Conservation (phyloP, 352 stramenopile species). For the Thalassiosira mediterranea region DNA sequence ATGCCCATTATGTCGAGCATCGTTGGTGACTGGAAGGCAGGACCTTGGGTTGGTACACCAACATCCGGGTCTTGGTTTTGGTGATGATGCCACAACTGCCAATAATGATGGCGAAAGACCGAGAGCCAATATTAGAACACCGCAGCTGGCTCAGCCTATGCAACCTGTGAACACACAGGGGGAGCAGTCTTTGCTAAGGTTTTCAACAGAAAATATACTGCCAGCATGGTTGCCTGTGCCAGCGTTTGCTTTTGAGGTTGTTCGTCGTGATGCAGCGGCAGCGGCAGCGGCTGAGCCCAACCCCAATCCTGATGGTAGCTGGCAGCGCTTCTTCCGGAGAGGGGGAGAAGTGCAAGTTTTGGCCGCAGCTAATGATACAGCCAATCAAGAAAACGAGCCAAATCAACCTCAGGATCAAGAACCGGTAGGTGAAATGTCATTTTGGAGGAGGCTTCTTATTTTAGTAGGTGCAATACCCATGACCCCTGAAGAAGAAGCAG, state of each 20-base stretch:
- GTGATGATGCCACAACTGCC: conserved; percentile 1
- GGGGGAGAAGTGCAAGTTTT: conserved; percentile 30
- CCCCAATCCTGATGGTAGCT: conserved; percentile 26
- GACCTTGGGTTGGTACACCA: not conserved
- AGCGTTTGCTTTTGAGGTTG: conserved; percentile 79
- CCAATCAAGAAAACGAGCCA: not conserved
- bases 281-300: conserved; percentile 19
- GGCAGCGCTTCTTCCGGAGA: conserved; percentile 52
- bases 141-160: conserved; percentile 1
- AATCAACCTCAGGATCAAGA: conserved; percentile 18
- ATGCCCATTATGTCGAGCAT: conserved; percentile 74
- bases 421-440: conserved; percentile 36
- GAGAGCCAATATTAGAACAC: not conserved
- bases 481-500: conserved; percentile 75
- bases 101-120: conserved; percentile 9
- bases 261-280: conserved; percentile 50
- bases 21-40: conserved; percentile 54
- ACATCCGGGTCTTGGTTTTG: not conserved
- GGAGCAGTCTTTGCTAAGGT: conserved; percentile 72
- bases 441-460: conserved; percentile 66
- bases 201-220: conserved; percentile 78
- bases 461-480: conserved; percentile 71
- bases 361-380: conserved; percentile 6
- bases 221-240: conserved; percentile 76
- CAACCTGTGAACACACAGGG: conserved; percentile 12